Evolutionary conservation across 140 eudicot genomes (phyloP), one percentile per base, ranked within the genome.

Genomic region (Oenanthe javanica): DNA sequence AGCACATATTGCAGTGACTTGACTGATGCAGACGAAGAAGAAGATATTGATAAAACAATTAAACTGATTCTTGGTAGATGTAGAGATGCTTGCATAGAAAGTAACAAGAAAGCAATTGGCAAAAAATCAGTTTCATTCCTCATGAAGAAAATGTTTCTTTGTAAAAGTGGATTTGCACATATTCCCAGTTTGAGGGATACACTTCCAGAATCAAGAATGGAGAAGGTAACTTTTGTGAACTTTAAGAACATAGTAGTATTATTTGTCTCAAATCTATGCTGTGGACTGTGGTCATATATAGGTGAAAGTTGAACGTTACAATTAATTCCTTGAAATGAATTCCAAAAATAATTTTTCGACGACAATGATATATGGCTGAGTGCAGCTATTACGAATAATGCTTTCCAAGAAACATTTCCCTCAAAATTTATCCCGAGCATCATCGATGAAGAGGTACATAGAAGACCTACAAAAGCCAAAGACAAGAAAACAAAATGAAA

Each of bases 161-260:
- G 98, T 84, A 83, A 86, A 36, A 87, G 90, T 78, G 95, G 98
- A 14, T 87, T 90, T 61, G 88, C 87, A 3, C 93, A 96, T n/a
- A 74, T 89, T 88, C 97, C 98, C 52, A 90, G 89, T 77, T 72
- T 92, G 86, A 84, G 94, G 72, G 97, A 92, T 61, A 86, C 90
- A 27, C 84, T 94, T 74, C 97, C 88, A 77, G 97, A 94, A 84
- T 87, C 99, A 81, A 89, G 96, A 86, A 94, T 94, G 99, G 99
- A 94, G 86, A 94, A 92, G 96, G 98, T 94, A 94, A 45, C 49
- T 63, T 6, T 12, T 16, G 10, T 16, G 9, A 36, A 71, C 74
- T 67, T 10, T 31, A n/a, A 4, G 9, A 21, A 61, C 6, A 51
- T 9, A 9, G 7, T 51, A 12, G 14, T 51, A 23, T 57, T 5